A percentile compares a stretch with the other conserved stretches of the same genome.
These are phyloP conservation scores for Talaromyces atroroseus DNA, from an alignment of 2,329 filamentous ascomycete genomes.

Conservation along the genomic window DNA sequence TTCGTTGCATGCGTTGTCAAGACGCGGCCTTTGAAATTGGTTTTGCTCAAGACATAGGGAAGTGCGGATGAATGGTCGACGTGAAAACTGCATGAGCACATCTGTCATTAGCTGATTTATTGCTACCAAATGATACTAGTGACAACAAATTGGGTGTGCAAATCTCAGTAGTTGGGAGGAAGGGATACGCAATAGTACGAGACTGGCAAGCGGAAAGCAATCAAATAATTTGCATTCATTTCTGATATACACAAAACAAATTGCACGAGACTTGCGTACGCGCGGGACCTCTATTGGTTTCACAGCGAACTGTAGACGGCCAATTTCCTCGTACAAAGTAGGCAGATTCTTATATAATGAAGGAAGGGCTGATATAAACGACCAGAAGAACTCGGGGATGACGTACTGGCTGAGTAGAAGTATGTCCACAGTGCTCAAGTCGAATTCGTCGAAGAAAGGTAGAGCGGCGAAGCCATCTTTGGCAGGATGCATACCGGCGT, in stretches of 20 bases:
- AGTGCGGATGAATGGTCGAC: conserved; percentile 98
- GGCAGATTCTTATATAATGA: conserved; percentile 11
- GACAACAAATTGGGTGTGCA: not conserved
- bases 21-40: conserved; percentile 91
- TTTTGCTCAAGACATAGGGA: conserved; percentile 95
- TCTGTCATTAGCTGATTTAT: conserved; percentile 23
- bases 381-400: conserved; percentile 10
- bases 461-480: conserved; percentile 91
- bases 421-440: conserved; percentile 93
- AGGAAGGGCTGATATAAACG: not conserved
- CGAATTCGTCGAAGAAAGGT: conserved; percentile 97
- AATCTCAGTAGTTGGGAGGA: not conserved
- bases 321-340: conserved; percentile 11
- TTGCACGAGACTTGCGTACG: conserved; percentile 8
- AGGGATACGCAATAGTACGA: conserved; percentile 19
- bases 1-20: conserved; percentile 99
- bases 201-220: conserved; percentile 14
- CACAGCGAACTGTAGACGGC: conserved; percentile 3
- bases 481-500: conserved; percentile 93
- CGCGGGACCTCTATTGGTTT: not conserved
- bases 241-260: conserved; percentile 32
- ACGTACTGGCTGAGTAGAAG: conserved; percentile 99
- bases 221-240: conserved; percentile 27
- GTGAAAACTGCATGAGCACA: conserved; percentile 67
- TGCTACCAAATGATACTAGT: not conserved